phyloP scores from a whole-genome alignment of 257 asterid species.

The Lycium barbarum region DNA sequence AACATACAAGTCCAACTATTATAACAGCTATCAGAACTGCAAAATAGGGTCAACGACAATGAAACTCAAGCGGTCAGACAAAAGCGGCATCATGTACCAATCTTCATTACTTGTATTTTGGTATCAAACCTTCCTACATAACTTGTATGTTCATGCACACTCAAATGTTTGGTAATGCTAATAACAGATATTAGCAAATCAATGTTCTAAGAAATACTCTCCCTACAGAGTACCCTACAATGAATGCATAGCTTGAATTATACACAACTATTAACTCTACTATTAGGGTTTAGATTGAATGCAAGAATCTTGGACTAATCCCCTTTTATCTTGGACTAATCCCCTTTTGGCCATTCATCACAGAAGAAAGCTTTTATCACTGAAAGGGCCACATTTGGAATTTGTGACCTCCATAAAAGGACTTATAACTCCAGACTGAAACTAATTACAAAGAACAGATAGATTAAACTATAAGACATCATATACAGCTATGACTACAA shows the following conservation, averaged over 20 bases:
- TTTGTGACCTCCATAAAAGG: slow-evolving; percentile 15
- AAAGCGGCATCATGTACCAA: not conserved
- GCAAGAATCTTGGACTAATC: not conserved
- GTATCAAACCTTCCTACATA: not conserved
- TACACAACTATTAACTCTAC: not conserved
- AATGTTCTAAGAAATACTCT: not conserved
- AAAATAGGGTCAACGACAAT: not conserved
- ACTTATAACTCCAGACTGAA: not conserved
- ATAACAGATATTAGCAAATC: not conserved
- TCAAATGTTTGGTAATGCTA: not conserved
- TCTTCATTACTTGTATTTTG: not conserved
- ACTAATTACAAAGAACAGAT: not conserved
- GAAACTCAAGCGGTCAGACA: slow-evolving; percentile 16
- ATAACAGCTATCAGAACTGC: not conserved
- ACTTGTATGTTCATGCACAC: not conserved
- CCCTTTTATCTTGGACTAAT: not conserved
- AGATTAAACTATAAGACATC: not conserved
- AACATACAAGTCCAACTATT: not conserved
- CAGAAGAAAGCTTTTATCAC: not conserved
- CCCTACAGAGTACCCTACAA: not conserved
- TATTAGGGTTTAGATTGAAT: not conserved
- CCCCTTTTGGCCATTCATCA: slow-evolving; percentile 1
- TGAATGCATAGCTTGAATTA: not conserved
- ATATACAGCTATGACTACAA: not conserved
- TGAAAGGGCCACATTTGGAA: not conserved